Conservation (phyloP, 441 rosid species). For the Macaranga tanarius region DNA sequence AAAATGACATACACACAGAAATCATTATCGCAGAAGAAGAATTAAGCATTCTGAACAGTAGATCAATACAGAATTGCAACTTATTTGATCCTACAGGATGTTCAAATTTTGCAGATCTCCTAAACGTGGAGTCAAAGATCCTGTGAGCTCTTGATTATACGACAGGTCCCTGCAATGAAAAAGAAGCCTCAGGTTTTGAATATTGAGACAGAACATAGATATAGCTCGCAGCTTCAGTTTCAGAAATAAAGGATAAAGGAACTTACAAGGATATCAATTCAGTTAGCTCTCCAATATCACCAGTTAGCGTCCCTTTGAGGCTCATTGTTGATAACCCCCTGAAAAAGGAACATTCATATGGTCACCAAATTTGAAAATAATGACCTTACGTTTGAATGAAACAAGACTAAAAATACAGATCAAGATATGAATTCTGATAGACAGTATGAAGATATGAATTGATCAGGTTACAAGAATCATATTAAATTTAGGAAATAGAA, state of each 20-base stretch:
- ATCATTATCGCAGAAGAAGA: no score
- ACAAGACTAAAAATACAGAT: no score
- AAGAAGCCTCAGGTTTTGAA: no score
- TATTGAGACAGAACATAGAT: no score
- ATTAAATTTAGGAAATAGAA: neutral
- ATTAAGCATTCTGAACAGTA: neutral
- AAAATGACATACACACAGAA: neutral
- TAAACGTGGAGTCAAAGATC: conserved; percentile 66
- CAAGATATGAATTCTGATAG: neutral
- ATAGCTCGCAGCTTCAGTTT: neutral
- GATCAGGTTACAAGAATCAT: no score
- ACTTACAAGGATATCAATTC: conserved; percentile 85
- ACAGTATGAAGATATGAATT: neutral
- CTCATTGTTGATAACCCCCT: conserved; percentile 82
- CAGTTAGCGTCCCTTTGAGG: conserved; percentile 72
- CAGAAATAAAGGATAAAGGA: neutral
- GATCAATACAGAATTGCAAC: neutral
- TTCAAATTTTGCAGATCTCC: conserved; percentile 75
- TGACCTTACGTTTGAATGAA: no score
- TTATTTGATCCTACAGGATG: conserved; percentile 52
- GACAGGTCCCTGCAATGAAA: conserved; percentile 74
- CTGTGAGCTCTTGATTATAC: conserved; percentile 64
- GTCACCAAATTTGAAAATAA: no score
- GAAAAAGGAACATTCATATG: neutral
- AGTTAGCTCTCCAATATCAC: conserved; percentile 76